Conservation (phyloP, 2,329 filamentous ascomycete genomes). For the Chrysosporium keratinophilum region DNA sequence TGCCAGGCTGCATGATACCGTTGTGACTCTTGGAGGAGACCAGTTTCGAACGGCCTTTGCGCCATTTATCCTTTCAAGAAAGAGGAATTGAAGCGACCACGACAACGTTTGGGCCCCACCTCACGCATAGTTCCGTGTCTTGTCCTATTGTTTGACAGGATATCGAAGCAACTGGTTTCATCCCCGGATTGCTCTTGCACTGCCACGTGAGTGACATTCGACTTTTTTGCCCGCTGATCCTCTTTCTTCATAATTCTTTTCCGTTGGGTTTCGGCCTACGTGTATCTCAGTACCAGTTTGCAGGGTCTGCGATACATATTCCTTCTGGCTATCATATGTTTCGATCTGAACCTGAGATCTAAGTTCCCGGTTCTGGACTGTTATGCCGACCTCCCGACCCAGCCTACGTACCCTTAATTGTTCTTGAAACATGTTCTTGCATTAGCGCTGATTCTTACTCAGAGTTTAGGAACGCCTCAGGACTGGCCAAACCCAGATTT, state of each 20-base stretch:
- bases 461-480: not conserved
- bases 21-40: not conserved
- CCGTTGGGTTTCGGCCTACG: not conserved
- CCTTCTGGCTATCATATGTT: not conserved
- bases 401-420: not conserved
- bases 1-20: not conserved
- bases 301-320: not conserved
- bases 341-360: not conserved
- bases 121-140: not conserved
- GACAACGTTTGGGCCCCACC: not conserved
- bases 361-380: not conserved
- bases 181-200: not conserved
- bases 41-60: not conserved
- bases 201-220: constrained; percentile 8
- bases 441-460: not conserved
- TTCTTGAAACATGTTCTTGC: constrained; percentile 2
- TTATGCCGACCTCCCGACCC: not conserved
- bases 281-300: not conserved
- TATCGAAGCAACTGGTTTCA: not conserved
- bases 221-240: not conserved
- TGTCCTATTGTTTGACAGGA: not conserved
- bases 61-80: not conserved
- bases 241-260: not conserved
- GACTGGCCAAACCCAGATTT: not conserved
- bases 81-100: not conserved